A percentile compares a stretch with the other conserved stretches of the same genome.
Evolutionary conservation across 345 rosid genomes (phyloP).

Genomic region (Boechera retrofracta): DNA sequence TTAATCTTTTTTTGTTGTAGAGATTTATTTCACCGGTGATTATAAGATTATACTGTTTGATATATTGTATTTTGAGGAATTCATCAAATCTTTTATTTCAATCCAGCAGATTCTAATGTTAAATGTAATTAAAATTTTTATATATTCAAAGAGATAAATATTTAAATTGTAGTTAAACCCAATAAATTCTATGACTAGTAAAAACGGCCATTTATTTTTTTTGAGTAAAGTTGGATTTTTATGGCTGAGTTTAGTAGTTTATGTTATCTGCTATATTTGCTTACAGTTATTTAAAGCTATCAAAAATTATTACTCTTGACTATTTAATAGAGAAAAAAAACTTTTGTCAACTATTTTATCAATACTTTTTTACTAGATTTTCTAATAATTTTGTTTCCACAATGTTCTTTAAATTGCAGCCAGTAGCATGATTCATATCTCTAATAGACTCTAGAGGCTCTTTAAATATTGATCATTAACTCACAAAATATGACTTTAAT

Average conservation of each 20-base stretch:
- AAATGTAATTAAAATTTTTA: too few species aligned
- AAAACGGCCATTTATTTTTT: not conserved
- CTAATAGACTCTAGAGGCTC: conserved; percentile 37
- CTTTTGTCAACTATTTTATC: not conserved
- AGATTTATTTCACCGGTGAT: not conserved
- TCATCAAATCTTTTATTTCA: not conserved
- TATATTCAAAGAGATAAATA: not conserved
- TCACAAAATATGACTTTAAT: conserved; percentile 35
- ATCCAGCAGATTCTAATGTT: not conserved
- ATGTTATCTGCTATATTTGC: not conserved
- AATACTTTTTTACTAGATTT: conserved; percentile 1
- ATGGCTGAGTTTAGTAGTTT: not conserved
- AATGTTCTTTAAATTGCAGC: conserved; percentile 35
- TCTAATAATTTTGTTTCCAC: not conserved
- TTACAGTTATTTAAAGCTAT: not conserved
- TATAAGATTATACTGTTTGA: not conserved
- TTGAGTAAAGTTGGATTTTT: not conserved
- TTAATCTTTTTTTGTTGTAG: too few species aligned
- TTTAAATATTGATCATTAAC: conserved; percentile 42
- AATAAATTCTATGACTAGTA: not conserved
- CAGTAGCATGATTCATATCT: conserved; percentile 18
- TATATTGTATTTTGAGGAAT: not conserved
- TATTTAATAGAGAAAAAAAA: not conserved
- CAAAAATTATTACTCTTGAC: not conserved
- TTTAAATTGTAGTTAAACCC: not conserved